Conservation (phyloP, 208 protist species). For the Tritrichomonas musculus region DNA sequence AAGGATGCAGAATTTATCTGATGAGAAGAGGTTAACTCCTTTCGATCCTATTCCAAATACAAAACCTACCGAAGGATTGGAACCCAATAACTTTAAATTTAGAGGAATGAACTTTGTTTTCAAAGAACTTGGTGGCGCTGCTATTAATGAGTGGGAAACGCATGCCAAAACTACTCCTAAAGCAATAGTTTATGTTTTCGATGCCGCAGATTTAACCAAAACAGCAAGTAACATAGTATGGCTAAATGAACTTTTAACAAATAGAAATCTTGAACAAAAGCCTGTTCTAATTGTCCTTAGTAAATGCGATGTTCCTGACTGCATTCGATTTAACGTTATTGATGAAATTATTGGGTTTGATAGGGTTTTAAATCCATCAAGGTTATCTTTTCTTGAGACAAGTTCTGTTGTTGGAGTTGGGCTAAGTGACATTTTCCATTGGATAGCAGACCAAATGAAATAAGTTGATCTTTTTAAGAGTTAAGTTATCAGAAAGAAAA, state of each 20-base stretch:
- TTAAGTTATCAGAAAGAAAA: too few species aligned
- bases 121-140: not conserved
- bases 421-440: slow-evolving; percentile 10
- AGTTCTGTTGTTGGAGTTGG: slow-evolving; percentile 9
- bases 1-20: not conserved
- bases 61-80: not conserved
- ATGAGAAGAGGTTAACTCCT: not conserved
- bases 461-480: not conserved
- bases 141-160: not conserved
- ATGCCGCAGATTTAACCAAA: slow-evolving; percentile 16
- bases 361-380: not conserved
- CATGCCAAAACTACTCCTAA: not conserved
- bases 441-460: not conserved
- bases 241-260: not conserved
- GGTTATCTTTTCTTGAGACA: not conserved
- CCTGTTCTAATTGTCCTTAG: not conserved
- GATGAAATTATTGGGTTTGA: slow-evolving; percentile 31
- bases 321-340: not conserved
- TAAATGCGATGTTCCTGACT: slow-evolving; percentile 29
- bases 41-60: slow-evolving; percentile 15
- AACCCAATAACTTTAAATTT: not conserved
- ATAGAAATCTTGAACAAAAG: not conserved
- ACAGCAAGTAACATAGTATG: slow-evolving; percentile 6
- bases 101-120: not conserved
- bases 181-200: slow-evolving; percentile 27